These are phyloP conservation scores for Lentinula detonsa DNA, from an alignment of 768 basidiomycete genomes.

Conservation along the genomic window DNA sequence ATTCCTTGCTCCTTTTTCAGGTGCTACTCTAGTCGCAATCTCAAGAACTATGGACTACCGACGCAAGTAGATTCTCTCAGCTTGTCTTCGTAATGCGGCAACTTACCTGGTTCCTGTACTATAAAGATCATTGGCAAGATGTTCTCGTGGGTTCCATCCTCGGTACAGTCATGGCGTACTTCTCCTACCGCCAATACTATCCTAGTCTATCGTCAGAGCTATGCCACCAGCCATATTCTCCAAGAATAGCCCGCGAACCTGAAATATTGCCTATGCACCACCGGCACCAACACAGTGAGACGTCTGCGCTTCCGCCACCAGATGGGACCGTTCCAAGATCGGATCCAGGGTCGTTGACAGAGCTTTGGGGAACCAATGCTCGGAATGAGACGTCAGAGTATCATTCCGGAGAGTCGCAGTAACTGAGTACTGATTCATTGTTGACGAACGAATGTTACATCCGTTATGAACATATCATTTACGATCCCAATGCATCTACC, in stretches of 20 bases:
- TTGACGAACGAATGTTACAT: background rate
- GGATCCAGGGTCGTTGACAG: slow-evolving; percentile 16
- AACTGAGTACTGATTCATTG: background rate
- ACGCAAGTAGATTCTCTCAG: slow-evolving; percentile 32
- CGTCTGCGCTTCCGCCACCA: background rate
- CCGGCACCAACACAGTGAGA: background rate
- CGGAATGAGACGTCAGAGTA: background rate
- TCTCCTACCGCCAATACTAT: slow-evolving; percentile 81
- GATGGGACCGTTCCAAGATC: slow-evolving; percentile 28
- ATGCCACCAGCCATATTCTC: slow-evolving; percentile 67
- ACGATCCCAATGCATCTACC: no score
- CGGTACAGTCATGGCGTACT: slow-evolving; percentile 66
- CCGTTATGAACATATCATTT: background rate
- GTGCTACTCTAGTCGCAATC: slow-evolving; percentile 73
- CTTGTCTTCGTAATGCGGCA: background rate
- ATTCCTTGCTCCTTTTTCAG: slow-evolving; percentile 68
- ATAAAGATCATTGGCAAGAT: slow-evolving; percentile 88
- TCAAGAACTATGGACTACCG: slow-evolving; percentile 91
- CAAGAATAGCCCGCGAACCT: slow-evolving; percentile 50
- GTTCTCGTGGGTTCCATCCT: slow-evolving; percentile 75
- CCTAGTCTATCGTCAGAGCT: slow-evolving; percentile 58
- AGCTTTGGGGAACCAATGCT: slow-evolving; percentile 19
- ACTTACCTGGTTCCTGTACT: background rate
- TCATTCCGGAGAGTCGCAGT: background rate
- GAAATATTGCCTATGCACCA: slow-evolving; percentile 29